These are phyloP conservation scores for Solanum hybrid DNA, from an alignment of 305 asterid genomes.

Conservation along the genomic window DNA sequence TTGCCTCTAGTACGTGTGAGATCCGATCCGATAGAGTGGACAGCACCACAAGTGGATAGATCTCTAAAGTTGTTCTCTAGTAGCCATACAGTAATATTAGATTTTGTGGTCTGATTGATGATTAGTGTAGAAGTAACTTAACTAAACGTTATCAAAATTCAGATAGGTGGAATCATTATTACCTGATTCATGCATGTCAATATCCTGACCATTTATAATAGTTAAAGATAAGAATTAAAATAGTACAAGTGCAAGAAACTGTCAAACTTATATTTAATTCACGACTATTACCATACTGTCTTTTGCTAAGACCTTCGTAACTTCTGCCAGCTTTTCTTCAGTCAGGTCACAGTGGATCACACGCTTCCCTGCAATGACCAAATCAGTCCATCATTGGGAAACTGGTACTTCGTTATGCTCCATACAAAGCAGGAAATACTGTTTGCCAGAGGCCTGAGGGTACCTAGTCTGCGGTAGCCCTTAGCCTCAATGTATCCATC, in stretches of 20 bases:
- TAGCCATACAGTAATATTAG: background rate
- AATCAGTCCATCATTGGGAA: background rate
- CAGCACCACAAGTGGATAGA: conserved; percentile 73
- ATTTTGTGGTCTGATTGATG: background rate
- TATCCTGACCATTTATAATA: conserved; percentile 28
- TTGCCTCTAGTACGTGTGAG: conserved; percentile 60
- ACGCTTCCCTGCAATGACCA: conserved; percentile 57
- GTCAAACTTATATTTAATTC: background rate
- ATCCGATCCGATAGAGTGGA: conserved; percentile 82
- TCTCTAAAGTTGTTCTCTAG: conserved; percentile 40
- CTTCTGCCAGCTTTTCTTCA: conserved; percentile 56
- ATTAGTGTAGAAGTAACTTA: conserved; percentile 3
- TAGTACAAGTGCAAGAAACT: background rate
- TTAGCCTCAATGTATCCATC: conserved; percentile 76
- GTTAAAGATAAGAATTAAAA: conserved; percentile 2
- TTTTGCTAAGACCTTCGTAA: conserved; percentile 37
- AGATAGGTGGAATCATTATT: conserved; percentile 31
- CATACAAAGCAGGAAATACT: background rate
- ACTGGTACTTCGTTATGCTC: background rate
- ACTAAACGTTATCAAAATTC: conserved; percentile 20
- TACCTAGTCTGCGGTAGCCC: conserved; percentile 72
- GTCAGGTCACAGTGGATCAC: conserved; percentile 83
- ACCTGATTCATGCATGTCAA: conserved; percentile 36
- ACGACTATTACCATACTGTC: conserved; percentile 43
- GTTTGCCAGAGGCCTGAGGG: background rate